A percentile compares a stretch with the other conserved stretches of the same genome.
phyloP scores from a whole-genome alignment of 179 eudicot genomes.

The Carnegiea gigantea region DNA sequence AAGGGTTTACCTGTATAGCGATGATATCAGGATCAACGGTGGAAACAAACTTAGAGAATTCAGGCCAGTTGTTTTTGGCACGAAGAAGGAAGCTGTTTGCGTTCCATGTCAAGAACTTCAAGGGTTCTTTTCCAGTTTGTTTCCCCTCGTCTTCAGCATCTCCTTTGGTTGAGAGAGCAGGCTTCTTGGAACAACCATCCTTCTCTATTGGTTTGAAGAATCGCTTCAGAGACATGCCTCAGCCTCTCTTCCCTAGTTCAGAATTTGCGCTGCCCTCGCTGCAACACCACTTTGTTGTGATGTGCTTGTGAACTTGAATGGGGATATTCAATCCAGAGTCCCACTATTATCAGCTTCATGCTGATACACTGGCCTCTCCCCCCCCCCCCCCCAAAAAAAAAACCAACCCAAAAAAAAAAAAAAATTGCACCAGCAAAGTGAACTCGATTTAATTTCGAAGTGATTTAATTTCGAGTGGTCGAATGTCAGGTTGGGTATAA shows the following conservation, averaged over 20 bases:
- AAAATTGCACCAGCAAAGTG: no score
- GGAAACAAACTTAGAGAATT: slow-evolving; percentile 63
- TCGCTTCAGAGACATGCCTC: slow-evolving; percentile 49
- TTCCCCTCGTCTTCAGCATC: slow-evolving; percentile 21
- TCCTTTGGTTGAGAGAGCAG: slow-evolving; percentile 42
- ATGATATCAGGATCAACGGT: slow-evolving; percentile 83
- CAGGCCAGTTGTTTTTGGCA: slow-evolving; percentile 77
- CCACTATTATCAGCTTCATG: no score
- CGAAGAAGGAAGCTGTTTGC: slow-evolving; percentile 92
- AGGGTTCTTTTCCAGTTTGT: slow-evolving; percentile 52
- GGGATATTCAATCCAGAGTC: no score
- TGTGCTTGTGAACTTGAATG: neutral
- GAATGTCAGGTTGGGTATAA: no score
- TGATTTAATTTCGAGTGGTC: no score
- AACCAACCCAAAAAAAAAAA: no score
- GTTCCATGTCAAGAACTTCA: slow-evolving; percentile 92
- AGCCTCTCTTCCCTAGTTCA: slow-evolving; percentile 10
- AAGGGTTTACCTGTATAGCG: slow-evolving; percentile 65
- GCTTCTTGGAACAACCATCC: slow-evolving; percentile 76
- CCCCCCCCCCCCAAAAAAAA: no score
- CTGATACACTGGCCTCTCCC: no score
- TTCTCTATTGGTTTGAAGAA: slow-evolving; percentile 82
- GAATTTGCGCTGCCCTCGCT: neutral
- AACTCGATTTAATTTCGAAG: no score
- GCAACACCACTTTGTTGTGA: neutral